A percentile compares a stretch with the other conserved stretches of the same genome.
Conservation (phyloP, 2,329 filamentous ascomycete species). For the Lasiodiplodia citricola region DNA sequence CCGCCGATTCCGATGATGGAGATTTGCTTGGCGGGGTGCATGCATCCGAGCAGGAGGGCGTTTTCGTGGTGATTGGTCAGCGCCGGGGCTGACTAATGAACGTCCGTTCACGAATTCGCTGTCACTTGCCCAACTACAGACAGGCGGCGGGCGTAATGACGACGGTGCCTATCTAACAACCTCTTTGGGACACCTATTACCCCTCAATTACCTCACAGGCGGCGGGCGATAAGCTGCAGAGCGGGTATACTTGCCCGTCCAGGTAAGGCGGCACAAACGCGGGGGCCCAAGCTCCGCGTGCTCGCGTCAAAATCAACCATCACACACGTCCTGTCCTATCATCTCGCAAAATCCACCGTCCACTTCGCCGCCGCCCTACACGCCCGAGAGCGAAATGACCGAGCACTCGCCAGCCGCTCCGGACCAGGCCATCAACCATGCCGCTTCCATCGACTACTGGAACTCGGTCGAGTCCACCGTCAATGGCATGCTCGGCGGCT, state of each 20-base stretch:
- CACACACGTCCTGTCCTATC: conserved; percentile 7
- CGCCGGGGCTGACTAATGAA: neutral
- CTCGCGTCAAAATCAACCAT: conserved; percentile 23
- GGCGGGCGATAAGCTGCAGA: conserved; percentile 5
- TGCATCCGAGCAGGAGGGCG: neutral
- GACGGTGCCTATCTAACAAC: neutral
- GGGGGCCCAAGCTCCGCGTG: conserved; percentile 10
- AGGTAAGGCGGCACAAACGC: conserved; percentile 2
- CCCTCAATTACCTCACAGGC: conserved; percentile 5
- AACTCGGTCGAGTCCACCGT: conserved; percentile 57
- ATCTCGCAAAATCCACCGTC: conserved; percentile 9
- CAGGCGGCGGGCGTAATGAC: neutral
- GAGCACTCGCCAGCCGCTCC: conserved; percentile 33
- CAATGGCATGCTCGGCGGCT: conserved; percentile 82
- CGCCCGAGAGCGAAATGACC: neutral
- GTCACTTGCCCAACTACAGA: neutral
- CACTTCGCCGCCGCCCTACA: neutral
- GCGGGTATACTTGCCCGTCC: conserved; percentile 9
- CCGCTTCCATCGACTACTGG: conserved; percentile 58
- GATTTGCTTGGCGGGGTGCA: conserved; percentile 3
- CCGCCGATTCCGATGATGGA: conserved; percentile 34
- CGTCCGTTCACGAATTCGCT: neutral
- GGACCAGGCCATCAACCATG: conserved; percentile 53
- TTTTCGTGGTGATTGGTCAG: neutral
- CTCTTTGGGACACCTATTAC: neutral